A percentile compares a stretch with the other conserved stretches of the same genome.
phyloP scores from a whole-genome alignment of 108 stramenopile genomes.

The Nitzschia putrida region DNA sequence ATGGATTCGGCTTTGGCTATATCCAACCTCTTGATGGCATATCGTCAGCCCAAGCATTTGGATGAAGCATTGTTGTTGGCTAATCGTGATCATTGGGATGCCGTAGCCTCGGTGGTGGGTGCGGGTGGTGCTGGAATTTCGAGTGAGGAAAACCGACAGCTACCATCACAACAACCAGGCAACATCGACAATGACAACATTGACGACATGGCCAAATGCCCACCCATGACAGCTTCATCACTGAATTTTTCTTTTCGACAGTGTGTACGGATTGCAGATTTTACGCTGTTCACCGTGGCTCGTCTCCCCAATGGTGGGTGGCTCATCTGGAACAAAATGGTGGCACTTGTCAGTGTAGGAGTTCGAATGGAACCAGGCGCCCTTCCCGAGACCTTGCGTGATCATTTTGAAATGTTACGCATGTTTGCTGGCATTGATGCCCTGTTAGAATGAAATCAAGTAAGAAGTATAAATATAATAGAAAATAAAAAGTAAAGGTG shows the following conservation, averaged over 20 bases:
- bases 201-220: too few species aligned
- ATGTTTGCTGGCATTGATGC: neutral
- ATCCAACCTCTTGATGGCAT: slow-evolving; percentile 4
- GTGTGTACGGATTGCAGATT: slow-evolving; percentile 12
- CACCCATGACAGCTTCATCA: neutral
- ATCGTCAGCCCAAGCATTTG: neutral
- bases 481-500: too few species aligned
- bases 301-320: slow-evolving; percentile 3
- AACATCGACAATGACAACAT: too few species aligned
- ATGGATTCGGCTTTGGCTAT: neutral
- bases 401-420: neutral
- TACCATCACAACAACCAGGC: neutral
- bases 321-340: slow-evolving; percentile 12
- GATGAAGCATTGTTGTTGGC: neutral
- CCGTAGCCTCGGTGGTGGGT: neutral
- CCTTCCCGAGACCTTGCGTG: neutral
- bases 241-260: slow-evolving; percentile 10
- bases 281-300: slow-evolving; percentile 1
- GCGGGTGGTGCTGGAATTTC: neutral
- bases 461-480: too few species aligned
- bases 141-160: neutral
- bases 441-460: too few species aligned
- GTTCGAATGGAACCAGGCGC: neutral
- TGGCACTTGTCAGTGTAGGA: neutral
- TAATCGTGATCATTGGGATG: neutral